phyloP scores from a whole-genome alignment of 2,329 filamentous ascomycete species.

The Phyllosticta citriasiana region DNA sequence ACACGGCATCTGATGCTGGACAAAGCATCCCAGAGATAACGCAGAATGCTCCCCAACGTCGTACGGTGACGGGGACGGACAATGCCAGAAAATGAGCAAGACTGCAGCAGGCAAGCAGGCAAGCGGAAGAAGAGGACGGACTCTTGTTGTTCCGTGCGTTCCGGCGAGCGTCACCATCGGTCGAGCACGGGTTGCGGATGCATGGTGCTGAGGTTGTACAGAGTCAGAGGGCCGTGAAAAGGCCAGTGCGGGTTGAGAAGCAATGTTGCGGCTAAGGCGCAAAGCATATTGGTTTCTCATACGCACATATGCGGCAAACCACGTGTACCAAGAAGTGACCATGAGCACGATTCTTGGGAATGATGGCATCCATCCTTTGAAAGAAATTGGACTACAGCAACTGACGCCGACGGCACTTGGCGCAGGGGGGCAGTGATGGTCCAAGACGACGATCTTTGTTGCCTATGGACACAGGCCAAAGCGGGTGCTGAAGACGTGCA shows the following conservation, averaged over 20 bases:
- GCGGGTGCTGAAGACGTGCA: not conserved
- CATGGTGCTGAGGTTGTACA: not conserved
- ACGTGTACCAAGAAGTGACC: not conserved
- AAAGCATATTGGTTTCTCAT: not conserved
- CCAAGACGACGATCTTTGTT: not conserved
- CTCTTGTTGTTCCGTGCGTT: not conserved
- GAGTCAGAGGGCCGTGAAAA: too few species aligned
- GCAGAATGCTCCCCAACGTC: not conserved
- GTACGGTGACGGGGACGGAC: not conserved
- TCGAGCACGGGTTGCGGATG: not conserved
- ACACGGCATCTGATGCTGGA: not conserved
- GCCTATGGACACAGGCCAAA: not conserved
- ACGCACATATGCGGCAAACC: not conserved
- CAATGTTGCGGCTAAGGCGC: not conserved
- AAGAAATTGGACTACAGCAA: not conserved
- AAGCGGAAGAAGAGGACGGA: not conserved
- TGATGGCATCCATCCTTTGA: not conserved
- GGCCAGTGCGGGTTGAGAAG: not conserved
- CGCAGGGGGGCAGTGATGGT: not conserved
- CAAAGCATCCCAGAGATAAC: not conserved
- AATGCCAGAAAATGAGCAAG: not conserved
- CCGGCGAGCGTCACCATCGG: not conserved
- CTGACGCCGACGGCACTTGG: not conserved
- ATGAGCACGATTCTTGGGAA: not conserved
- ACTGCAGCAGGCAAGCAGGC: not conserved